Evolutionary conservation across 2,329 filamentous ascomycete species (phyloP).

Genomic region (Cadophora sp.): DNA sequence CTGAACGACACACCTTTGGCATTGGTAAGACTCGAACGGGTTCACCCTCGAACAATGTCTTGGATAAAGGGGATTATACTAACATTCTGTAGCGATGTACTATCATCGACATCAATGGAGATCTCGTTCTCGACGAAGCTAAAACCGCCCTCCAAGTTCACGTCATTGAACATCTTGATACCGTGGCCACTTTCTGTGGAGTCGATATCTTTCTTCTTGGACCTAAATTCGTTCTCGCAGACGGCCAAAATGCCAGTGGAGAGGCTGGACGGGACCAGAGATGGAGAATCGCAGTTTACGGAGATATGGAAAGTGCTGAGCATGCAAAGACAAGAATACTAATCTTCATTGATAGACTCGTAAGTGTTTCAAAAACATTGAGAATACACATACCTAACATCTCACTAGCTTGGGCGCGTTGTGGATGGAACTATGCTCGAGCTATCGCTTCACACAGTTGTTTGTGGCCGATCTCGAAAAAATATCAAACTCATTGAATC

Average conservation of each 20-base stretch:
- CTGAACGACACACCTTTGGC: slow-evolving; percentile 91
- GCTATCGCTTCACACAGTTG: slow-evolving; percentile 85
- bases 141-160: slow-evolving; percentile 73
- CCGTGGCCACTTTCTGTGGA: slow-evolving; percentile 85
- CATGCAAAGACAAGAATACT: slow-evolving; percentile 95
- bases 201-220: slow-evolving; percentile 97
- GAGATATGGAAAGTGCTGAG: slow-evolving; percentile 92
- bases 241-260: slow-evolving; percentile 74
- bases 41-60: slow-evolving; percentile 30
- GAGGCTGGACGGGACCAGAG: slow-evolving; percentile 85
- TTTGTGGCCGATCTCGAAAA: slow-evolving; percentile 92
- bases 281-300: slow-evolving; percentile 92
- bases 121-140: slow-evolving; percentile 79
- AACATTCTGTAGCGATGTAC: slow-evolving; percentile 74
- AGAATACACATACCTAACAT: slow-evolving; percentile 47
- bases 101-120: slow-evolving; percentile 90
- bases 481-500: slow-evolving; percentile 99
- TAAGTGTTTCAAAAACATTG: slow-evolving; percentile 27
- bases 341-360: slow-evolving; percentile 82
- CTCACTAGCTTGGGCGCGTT: slow-evolving; percentile 67
- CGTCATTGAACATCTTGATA: slow-evolving; percentile 85
- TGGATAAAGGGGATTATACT: slow-evolving; percentile 33
- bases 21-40: slow-evolving; percentile 67
- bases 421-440: slow-evolving; percentile 86
- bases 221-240: slow-evolving; percentile 81